A percentile compares a stretch with the other conserved stretches of the same genome.
Evolutionary conservation across 805 yeast genomes (phyloP).

Genomic region (Wickerhamomyces pijperi): DNA sequence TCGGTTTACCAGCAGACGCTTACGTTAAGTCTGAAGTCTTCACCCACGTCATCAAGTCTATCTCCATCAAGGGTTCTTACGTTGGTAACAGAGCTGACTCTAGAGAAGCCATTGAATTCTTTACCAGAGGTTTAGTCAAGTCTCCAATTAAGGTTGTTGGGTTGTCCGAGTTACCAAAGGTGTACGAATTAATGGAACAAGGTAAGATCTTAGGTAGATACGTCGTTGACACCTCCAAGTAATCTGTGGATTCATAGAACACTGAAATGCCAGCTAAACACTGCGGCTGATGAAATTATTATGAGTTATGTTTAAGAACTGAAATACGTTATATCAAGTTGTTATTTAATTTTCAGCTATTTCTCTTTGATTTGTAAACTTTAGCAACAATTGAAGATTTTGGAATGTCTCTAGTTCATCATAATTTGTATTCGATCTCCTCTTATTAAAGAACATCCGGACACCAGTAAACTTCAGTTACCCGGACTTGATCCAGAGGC

Average conservation of each 20-base stretch:
- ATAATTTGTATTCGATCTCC: too few relatives aligned
- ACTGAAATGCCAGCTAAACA: too few relatives aligned
- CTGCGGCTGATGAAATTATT: too few relatives aligned
- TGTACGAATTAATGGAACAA: conserved; percentile 48
- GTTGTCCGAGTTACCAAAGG: conserved; percentile 38
- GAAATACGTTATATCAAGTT: too few relatives aligned
- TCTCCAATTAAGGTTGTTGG: conserved; percentile 54
- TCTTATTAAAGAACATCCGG: neutral
- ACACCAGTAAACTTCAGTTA: neutral
- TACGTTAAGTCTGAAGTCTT: conserved; percentile 57
- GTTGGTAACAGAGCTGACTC: conserved; percentile 86
- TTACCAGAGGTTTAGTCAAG: conserved; percentile 50
- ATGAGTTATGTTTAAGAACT: too few relatives aligned
- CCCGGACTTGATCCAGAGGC: neutral
- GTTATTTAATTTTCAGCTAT: too few relatives aligned
- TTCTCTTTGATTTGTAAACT: too few relatives aligned
- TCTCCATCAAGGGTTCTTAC: conserved; percentile 66
- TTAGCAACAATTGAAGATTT: too few relatives aligned
- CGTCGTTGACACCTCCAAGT: conserved; percentile 46
- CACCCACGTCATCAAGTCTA: conserved; percentile 57
- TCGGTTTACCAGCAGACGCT: conserved; percentile 74
- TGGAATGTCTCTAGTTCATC: too few relatives aligned
- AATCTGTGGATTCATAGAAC: conserved; percentile 1
- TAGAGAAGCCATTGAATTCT: conserved; percentile 65
- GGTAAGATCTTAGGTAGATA: conserved; percentile 56